A percentile compares a stretch with the other conserved stretches of the same genome.
phyloP scores from a whole-genome alignment of 2,329 filamentous ascomycete genomes.

The Calonectria pseudoturangicola region DNA sequence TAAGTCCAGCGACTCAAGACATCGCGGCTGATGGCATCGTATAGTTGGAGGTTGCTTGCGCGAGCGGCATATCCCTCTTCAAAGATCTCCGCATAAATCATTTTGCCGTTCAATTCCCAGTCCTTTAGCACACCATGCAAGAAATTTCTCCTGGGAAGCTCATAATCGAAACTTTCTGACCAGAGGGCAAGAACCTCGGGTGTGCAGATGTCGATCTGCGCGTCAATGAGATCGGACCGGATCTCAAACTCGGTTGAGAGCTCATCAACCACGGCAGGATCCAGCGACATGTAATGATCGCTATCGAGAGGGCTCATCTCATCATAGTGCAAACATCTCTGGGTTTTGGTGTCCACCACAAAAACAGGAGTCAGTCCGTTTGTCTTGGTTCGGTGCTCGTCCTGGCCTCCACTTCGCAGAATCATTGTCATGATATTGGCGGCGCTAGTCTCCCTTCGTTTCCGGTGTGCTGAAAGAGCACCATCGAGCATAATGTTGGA shows the following conservation, averaged over 20 bases:
- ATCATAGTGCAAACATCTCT: constrained; percentile 94
- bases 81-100: constrained; percentile 93
- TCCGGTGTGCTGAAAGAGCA: constrained; percentile 85
- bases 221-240: constrained; percentile 91
- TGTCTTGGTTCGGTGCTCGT: constrained; percentile 84
- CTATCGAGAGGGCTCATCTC: constrained; percentile 84
- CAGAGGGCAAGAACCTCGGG: constrained; percentile 95
- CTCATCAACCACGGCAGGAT: constrained; percentile 84
- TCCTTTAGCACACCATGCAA: constrained; percentile 95
- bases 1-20: constrained; percentile 92
- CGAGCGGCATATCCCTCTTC: constrained; percentile 89
- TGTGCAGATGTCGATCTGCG: constrained; percentile 97
- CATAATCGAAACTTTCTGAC: constrained; percentile 98
- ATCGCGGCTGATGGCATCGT: constrained; percentile 91
- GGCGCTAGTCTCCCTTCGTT: constrained; percentile 87
- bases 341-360: constrained; percentile 86
- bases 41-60: constrained; percentile 89
- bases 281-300: constrained; percentile 81
- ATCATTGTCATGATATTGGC: constrained; percentile 99
- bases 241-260: constrained; percentile 85
- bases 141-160: constrained; percentile 90
- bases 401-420: constrained; percentile 83
- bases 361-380: constrained; percentile 88
- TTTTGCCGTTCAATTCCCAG: constrained; percentile 96
- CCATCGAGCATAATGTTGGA: constrained; percentile 91